phyloP scores from a whole-genome alignment of 2,329 filamentous ascomycete genomes.

The Fonsecaea multimorphosa region DNA sequence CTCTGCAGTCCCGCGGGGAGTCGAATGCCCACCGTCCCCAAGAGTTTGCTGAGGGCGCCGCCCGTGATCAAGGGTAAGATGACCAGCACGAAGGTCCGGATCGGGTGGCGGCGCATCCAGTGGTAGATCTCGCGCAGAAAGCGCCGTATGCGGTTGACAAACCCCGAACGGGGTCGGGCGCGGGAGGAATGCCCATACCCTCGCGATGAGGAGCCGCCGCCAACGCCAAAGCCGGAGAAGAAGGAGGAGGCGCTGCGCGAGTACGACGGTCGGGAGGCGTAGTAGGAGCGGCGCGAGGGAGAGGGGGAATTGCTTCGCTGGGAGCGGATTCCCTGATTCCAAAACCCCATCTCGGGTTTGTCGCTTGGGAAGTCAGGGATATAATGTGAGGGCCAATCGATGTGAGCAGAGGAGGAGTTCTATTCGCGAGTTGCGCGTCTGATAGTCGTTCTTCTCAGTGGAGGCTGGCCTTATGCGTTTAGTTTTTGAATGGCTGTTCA shows the following conservation, averaged over 20 bases:
- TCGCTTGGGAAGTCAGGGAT: not conserved
- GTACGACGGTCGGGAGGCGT: conserved; percentile 44
- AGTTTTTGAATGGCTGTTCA: not conserved
- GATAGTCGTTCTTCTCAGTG: not conserved
- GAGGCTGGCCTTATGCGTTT: not conserved
- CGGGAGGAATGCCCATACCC: conserved; percentile 62
- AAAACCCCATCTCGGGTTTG: conserved; percentile 36
- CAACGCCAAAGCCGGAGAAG: conserved; percentile 32
- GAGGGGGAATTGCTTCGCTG: conserved; percentile 30
- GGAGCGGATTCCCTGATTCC: conserved; percentile 38
- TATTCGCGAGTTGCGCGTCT: not conserved
- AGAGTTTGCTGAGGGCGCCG: conserved; percentile 77
- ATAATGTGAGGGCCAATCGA: not conserved
- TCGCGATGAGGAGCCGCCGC: conserved; percentile 44
- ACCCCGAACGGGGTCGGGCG: conserved; percentile 76
- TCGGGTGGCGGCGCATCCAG: conserved; percentile 81
- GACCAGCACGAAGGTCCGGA: conserved; percentile 86
- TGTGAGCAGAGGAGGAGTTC: not conserved
- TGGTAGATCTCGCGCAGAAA: conserved; percentile 79
- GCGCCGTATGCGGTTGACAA: conserved; percentile 77
- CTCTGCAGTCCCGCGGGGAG: conserved; percentile 67
- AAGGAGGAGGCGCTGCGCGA: conserved; percentile 47
- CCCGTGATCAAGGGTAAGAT: conserved; percentile 86
- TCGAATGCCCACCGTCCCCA: conserved; percentile 78
- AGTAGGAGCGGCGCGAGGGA: conserved; percentile 39